These are phyloP conservation scores for Ceriops zippeliana DNA, from an alignment of 345 rosid genomes.

Conservation along the genomic window DNA sequence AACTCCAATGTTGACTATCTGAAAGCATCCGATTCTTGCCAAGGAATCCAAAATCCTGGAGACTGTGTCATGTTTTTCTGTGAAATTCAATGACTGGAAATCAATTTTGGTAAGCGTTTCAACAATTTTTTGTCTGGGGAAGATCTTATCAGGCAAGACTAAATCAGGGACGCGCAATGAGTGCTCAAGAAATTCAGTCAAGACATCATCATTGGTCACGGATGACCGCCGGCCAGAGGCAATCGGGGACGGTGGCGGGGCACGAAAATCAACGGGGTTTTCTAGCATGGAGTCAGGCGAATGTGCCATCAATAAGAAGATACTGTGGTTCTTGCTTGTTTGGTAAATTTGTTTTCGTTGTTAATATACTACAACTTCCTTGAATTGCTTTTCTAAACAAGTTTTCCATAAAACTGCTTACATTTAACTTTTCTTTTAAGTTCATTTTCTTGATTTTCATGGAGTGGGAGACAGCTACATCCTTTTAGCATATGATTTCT, in stretches of 20 bases:
- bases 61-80: conserved; percentile 23
- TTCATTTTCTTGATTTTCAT: no score
- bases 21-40: conserved; percentile 68
- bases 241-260: conserved; percentile 86
- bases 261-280: conserved; percentile 64
- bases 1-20: conserved; percentile 65
- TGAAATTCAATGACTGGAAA: conserved; percentile 32
- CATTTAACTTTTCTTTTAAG: no score
- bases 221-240: conserved; percentile 71
- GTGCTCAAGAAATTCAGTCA: conserved; percentile 68
- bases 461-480: no score
- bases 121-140: conserved; percentile 62
- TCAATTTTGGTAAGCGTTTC: conserved; percentile 61
- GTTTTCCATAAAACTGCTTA: no score
- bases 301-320: conserved; percentile 22
- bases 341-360: neutral
- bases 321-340: neutral
- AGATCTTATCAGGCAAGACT: conserved; percentile 67
- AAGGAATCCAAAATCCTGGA: conserved; percentile 48
- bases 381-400: no score
- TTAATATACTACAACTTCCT: neutral
- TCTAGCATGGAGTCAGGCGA: conserved; percentile 49
- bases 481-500: neutral
- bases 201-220: conserved; percentile 68
- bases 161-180: conserved; percentile 77